These are phyloP conservation scores for Xerocomus amazonicus DNA, from an alignment of 1,284 basidiomycete species.

Conservation along the genomic window DNA sequence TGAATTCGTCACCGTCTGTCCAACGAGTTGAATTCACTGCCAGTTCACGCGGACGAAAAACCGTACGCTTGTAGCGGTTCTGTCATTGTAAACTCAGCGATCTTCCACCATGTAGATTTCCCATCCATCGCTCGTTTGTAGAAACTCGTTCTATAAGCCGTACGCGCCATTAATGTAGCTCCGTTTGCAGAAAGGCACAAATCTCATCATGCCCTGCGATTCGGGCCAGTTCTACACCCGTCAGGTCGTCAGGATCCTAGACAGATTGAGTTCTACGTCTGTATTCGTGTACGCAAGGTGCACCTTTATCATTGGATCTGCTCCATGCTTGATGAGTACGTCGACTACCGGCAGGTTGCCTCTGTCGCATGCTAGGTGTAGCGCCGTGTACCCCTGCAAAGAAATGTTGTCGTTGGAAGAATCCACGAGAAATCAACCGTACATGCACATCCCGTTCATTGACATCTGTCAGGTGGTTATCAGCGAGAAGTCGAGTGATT, in stretches of 20 bases:
- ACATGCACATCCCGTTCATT: conserved; percentile 64
- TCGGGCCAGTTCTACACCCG: conserved; percentile 61
- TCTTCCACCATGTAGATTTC: background rate
- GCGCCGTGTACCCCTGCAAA: conserved; percentile 74
- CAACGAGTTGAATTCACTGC: background rate
- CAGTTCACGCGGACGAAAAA: no score
- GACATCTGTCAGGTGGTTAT: conserved; percentile 38
- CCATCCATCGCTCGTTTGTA: conserved; percentile 8
- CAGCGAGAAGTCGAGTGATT: conserved; percentile 45
- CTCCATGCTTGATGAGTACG: conserved; percentile 63
- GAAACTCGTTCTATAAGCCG: conserved; percentile 2
- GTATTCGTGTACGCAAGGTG: conserved; percentile 3
- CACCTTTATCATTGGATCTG: conserved; percentile 62
- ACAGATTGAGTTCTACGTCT: conserved; percentile 5
- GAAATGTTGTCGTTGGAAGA: conserved; percentile 2
- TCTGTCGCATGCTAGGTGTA: conserved; percentile 84
- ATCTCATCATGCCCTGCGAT: conserved; percentile 66
- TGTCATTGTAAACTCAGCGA: background rate
- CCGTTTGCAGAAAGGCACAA: conserved; percentile 42
- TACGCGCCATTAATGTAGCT: conserved; percentile 17
- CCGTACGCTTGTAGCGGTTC: no score
- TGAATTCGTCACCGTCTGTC: conserved; percentile 6
- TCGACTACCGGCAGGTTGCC: conserved; percentile 59
- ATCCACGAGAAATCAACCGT: conserved; percentile 22
- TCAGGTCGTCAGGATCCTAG: conserved; percentile 72